Evolutionary conservation across 306 rosid genomes (phyloP).

Genomic region (Prunus dulcis): DNA sequence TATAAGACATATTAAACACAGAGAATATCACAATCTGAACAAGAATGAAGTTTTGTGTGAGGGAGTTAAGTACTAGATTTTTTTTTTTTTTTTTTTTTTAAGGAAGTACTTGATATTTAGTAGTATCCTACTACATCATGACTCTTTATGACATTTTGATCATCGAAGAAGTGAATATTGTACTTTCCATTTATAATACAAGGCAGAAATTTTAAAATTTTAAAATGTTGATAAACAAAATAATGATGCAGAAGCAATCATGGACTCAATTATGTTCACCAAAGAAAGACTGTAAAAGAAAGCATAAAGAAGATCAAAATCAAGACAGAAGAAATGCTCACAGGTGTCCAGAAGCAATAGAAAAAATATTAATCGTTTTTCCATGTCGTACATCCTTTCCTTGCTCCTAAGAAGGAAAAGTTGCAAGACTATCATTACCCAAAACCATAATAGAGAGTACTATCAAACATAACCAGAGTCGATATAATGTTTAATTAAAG

Average conservation of each 20-base stretch:
- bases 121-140: neutral
- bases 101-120: neutral
- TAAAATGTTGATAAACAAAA: neutral
- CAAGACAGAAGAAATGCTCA: constrained; percentile 44
- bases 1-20: neutral
- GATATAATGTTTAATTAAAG: neutral
- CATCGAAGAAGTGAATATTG: neutral
- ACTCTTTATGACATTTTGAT: neutral
- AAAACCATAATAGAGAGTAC: neutral
- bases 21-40: neutral
- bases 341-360: constrained; percentile 99
- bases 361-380: constrained; percentile 82
- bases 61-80: neutral
- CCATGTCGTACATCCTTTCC: constrained; percentile 69
- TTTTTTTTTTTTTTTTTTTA: too few species aligned
- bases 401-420: constrained; percentile 46
- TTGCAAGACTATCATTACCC: constrained; percentile 12
- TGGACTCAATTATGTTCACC: neutral
- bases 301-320: constrained; percentile 2
- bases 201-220: neutral
- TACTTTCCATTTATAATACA: neutral
- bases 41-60: neutral
- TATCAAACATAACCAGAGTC: neutral
- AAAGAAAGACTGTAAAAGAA: neutral
- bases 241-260: neutral